Percentiles rank a stretch among this genome's conserved stretches.
Conservation (phyloP, 345 rosid genomes). For the Citrus maxima region DNA sequence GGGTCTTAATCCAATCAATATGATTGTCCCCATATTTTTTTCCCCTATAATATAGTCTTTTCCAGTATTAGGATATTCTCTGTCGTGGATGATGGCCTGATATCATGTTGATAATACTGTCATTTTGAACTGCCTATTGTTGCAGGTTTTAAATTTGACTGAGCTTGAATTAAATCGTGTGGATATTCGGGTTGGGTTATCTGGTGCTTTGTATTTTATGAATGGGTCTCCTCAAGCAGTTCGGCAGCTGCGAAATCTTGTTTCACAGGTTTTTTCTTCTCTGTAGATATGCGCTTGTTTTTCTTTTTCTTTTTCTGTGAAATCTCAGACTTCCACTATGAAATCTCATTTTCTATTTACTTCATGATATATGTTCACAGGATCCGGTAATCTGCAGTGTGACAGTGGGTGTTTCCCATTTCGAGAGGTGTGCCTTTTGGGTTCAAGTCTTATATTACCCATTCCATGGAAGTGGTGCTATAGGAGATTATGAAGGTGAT, state of each 20-base stretch:
- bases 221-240: constrained; percentile 98
- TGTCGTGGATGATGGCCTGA: not conserved
- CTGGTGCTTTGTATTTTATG: constrained; percentile 90
- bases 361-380: constrained; percentile 35
- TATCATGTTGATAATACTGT: constrained; percentile 6
- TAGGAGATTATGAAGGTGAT: constrained; percentile 81
- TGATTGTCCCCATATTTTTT: not conserved
- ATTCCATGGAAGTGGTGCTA: constrained; percentile 81
- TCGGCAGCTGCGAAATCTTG: constrained; percentile 85
- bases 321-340: not conserved
- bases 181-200: constrained; percentile 91
- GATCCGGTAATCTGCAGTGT: constrained; percentile 94
- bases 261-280: constrained; percentile 73
- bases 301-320: not conserved
- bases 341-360: constrained; percentile 11
- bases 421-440: constrained; percentile 95
- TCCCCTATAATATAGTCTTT: not conserved
- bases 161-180: constrained; percentile 89
- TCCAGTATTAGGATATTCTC: not conserved
- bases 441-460: constrained; percentile 96
- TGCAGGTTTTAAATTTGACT: constrained; percentile 89
- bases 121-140: constrained; percentile 16
- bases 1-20: not conserved
- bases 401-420: constrained; percentile 93
- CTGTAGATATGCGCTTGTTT: not conserved